Evolutionary conservation across 495 filamentous ascomycete species (phyloP), one percentile per base, ranked within the genome.

Genomic region (Penicillium waksmanii): DNA sequence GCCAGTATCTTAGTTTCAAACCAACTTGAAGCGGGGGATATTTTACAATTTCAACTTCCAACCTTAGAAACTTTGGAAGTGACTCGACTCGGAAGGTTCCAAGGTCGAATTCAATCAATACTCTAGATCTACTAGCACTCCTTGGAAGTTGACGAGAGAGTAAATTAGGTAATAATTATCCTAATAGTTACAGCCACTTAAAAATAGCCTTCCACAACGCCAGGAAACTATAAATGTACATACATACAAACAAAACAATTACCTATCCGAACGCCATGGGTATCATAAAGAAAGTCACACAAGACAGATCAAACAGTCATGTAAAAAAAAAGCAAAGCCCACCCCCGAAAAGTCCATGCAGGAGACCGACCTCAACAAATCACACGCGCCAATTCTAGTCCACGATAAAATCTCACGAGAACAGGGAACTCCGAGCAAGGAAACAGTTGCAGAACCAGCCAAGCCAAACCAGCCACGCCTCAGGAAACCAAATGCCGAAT

Each of bases 191-290:
- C 27, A 31, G 27, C 27, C 27, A 31, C 27, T 46, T 18, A 10
- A 21, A 46, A 10, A 46, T 18, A 21, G 17, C 18, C 43, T 3
- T 13, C 12, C 36, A 10, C 9, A 46, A 12, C 43, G 8, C 43
- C 15, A 46, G 8, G 43, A 31, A 21, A 46, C 18, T 13, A 23
- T 23, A 23, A 46, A 18, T 23, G 17, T 46, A 46, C 12, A 46
- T 46, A 46, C 12, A 46, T 19, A 21, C 8, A 46, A 11, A 46
- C 43, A 23, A 21, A 9, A 19, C 9, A 23, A 17, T n/a, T 5
- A 21, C 15, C 43, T n/a, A 46, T n/a, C 43, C 43, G 47, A 67
- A 71, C 67, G 65, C 67, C 60, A 66, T 70, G 67, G 67, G 67
- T 70, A 70, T 70, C 67, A 63, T 62, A 58, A 53, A 56, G 18